phyloP scores from a whole-genome alignment of 371 early-diverging fungal species.

The Mortierella sp. region DNA sequence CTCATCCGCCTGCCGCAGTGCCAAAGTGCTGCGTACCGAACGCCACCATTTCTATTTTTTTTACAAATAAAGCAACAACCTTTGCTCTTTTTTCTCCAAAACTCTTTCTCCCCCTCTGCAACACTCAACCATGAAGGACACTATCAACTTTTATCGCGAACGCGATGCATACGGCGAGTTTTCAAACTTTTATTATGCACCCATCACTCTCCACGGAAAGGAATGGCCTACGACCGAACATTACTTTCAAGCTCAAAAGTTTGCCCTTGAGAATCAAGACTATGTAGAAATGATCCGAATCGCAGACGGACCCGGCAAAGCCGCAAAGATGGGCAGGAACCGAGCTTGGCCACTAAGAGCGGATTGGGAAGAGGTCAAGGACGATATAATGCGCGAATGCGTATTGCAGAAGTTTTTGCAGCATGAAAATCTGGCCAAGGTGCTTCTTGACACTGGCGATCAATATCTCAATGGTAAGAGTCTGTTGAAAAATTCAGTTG shows the following conservation, averaged over 20 bases:
- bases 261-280: conserved; percentile 41
- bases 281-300: conserved; percentile 52
- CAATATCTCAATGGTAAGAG: conserved; percentile 41
- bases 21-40: background rate
- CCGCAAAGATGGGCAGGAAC: conserved; percentile 58
- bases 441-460: conserved; percentile 53
- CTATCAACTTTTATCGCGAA: conserved; percentile 58
- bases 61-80: too few relatives aligned
- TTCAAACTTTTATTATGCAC: conserved; percentile 62
- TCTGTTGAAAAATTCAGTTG: background rate
- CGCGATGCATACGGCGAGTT: conserved; percentile 57
- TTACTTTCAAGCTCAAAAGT: conserved; percentile 66
- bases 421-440: conserved; percentile 50
- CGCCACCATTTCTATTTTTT: too few relatives aligned
- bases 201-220: conserved; percentile 49
- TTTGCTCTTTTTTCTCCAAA: too few relatives aligned
- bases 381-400: conserved; percentile 60
- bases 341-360: conserved; percentile 55
- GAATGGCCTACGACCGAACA: conserved; percentile 64
- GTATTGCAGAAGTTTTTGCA: conserved; percentile 63
- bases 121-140: conserved; percentile 31
- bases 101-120: background rate
- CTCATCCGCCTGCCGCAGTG: too few relatives aligned
- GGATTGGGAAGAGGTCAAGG: conserved; percentile 65
- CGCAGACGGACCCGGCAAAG: conserved; percentile 43